A percentile compares a stretch with the other conserved stretches of the same genome.
Conservation (phyloP, 331 rosid genomes). For the Saraca asoca region DNA sequence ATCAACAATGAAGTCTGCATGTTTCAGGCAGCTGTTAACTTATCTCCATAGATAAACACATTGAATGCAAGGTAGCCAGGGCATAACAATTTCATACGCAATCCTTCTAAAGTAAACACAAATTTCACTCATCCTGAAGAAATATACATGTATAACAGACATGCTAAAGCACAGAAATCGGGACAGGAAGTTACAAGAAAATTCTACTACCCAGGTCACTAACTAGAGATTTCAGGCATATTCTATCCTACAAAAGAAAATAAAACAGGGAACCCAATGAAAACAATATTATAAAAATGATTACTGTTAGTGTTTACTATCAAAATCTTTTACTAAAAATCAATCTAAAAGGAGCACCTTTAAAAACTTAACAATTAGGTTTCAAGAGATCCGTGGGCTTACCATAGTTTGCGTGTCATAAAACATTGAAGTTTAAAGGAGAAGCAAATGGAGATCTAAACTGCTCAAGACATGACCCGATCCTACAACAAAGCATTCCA, state of each 20-base stretch:
- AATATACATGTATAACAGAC: neutral
- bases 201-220: conserved; percentile 1
- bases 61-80: neutral
- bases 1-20: conserved; percentile 76
- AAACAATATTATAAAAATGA: neutral
- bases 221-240: conserved; percentile 15
- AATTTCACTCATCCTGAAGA: neutral
- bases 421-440: too few relatives aligned
- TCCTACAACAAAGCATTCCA: too few relatives aligned
- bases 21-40: conserved; percentile 27
- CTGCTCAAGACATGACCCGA: too few relatives aligned
- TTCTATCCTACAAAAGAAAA: neutral
- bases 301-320: neutral
- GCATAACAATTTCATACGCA: neutral
- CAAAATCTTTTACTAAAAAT: neutral
- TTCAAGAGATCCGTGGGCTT: too few relatives aligned
- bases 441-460: too few relatives aligned
- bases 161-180: neutral
- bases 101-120: conserved; percentile 10
- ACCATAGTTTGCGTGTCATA: too few relatives aligned
- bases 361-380: too few relatives aligned
- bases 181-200: conserved; percentile 6
- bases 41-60: conserved; percentile 4
- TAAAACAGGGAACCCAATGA: neutral
- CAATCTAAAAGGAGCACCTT: too few relatives aligned